Percentiles rank a stretch among this genome's conserved stretches.
These are phyloP conservation scores for Cutaneotrichosporon sp. DNA, from an alignment of 1,284 basidiomycete genomes.

Conservation along the genomic window DNA sequence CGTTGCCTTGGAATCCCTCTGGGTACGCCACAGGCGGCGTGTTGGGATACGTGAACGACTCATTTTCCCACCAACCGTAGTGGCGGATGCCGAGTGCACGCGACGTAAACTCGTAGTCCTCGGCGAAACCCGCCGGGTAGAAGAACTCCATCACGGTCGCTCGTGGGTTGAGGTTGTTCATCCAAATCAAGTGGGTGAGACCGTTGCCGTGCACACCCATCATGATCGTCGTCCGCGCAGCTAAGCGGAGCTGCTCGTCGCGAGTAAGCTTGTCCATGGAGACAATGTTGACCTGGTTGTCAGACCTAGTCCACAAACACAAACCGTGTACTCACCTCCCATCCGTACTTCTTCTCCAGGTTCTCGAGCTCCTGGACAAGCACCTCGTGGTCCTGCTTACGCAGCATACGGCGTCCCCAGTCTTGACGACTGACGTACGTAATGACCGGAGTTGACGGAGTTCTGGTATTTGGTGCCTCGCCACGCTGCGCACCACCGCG, in stretches of 20 bases:
- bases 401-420: constrained; percentile 69
- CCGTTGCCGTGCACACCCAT: constrained; percentile 77
- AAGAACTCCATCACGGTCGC: constrained; percentile 64
- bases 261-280: constrained; percentile 75
- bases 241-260: constrained; percentile 71
- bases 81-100: constrained; percentile 70
- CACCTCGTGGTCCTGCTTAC: constrained; percentile 50
- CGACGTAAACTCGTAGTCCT: constrained; percentile 68
- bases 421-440: constrained; percentile 82
- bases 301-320: background rate
- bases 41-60: constrained; percentile 61
- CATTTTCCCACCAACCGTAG: constrained; percentile 73
- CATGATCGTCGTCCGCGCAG: constrained; percentile 75
- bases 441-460: constrained; percentile 60
- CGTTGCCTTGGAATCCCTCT: constrained; percentile 55
- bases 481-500: background rate
- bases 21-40: constrained; percentile 55
- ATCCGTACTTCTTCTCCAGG: constrained; percentile 68
- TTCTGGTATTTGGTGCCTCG: background rate
- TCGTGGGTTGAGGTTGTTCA: constrained; percentile 58
- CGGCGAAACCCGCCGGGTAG: constrained; percentile 63
- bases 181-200: constrained; percentile 72
- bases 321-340: constrained; percentile 58
- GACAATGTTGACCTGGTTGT: constrained; percentile 64
- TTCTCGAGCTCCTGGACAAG: constrained; percentile 57